Base-by-base conservation (phyloP, 306 rosid genomes). In the Cotoneaster glaucophyllus region DNA sequence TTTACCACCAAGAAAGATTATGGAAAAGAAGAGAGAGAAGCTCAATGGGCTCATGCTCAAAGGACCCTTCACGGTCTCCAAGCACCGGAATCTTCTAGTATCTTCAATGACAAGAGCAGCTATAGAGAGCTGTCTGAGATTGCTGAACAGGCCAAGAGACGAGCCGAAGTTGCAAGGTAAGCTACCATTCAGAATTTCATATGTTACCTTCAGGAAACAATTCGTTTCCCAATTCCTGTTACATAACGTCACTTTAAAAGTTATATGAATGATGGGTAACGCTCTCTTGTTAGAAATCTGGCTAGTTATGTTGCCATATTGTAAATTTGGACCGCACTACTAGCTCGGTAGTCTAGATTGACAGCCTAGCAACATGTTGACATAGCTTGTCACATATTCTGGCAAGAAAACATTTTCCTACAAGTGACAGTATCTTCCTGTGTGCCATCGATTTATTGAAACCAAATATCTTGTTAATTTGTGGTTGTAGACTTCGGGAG, bases 21-120 rank as follows among this genome's bases (percentile, higher is more conserved):
- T 32, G 99, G 99, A 28, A 95, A 85, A 41, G 99, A 81, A 53
- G 96, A 95, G 75, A 90, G 99, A 79, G 99, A 95, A 80, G 99
- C 99, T 81, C 99, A 95, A 48, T 95, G 99, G 99, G 99, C 99
- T 69, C 93, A 28, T 84, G 99, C 99, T 83, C 99, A 95, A 78
- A 90, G 99, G 81, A 95, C 99, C 45, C 78, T 95, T 25, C 99
- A 95, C 66, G 99, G 99, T 19, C 97, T 95, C 82, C 96, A 95
- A 81, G 93, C 99, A 45, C 96, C 98, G 19, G 97, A 89, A 78
- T 2, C 86, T 24, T 64, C 84, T 3, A 65, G 50, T 32, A 26
- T 89, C 75, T 95, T 95, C 85, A 82, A 75, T 24, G 99, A 95
- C 34, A 95, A 95, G 86, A 90, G 79, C 86, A 95, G 89, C 83